Base-by-base conservation (phyloP, 2,329 filamentous ascomycete species). In the Penicillium sp. region DNA sequence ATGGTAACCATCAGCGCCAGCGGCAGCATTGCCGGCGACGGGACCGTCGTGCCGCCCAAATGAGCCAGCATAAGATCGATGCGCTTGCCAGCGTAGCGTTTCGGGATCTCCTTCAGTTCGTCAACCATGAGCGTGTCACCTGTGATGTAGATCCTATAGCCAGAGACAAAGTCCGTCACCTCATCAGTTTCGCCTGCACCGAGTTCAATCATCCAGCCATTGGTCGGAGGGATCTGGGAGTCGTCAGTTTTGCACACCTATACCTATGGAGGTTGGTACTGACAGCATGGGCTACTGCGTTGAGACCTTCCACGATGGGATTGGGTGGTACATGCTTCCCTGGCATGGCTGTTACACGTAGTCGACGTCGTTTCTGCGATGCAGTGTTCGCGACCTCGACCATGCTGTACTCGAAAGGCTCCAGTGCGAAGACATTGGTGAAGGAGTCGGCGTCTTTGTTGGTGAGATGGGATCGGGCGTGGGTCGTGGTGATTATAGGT, bases 1-100 rank as follows among this genome's bases (percentile, higher is more conserved):
- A 86, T 86, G 0, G 81, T 85, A 2, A 85, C 78, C 81, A 85
- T 85, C 6, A 85, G 75, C 75, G 85, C 84, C 20, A 85, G 48
- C 49, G 85, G 63, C 36, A 80, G 79, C 61, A 81, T 56, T 4
- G 73, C 71, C 0, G 80, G 79, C 0, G 76, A 73, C 0, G 82
- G 82, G 24, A 86, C 79, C 3, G 80, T 85, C 0, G 81, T 85
- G 2, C 81, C 82, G 16, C 82, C 82, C 0, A 86, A 66, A 51
- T 86, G 82, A 1, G 82, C 72, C 10, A 86, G 71, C 82, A 86
- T 85, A 43, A 85, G 65, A 57, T 86, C 81, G 45, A 86, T 78
- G 27, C 73, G 72, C 40, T 78, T 68, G 3, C 71, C 71, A 14
- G 69, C 66, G 53, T 82, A 80, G 39, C 75, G 70, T 50, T 77